A percentile compares a stretch with the other conserved stretches of the same genome.
These are phyloP conservation scores for Chenopodium album DNA, from an alignment of 148 eudicot genomes.

Conservation along the genomic window DNA sequence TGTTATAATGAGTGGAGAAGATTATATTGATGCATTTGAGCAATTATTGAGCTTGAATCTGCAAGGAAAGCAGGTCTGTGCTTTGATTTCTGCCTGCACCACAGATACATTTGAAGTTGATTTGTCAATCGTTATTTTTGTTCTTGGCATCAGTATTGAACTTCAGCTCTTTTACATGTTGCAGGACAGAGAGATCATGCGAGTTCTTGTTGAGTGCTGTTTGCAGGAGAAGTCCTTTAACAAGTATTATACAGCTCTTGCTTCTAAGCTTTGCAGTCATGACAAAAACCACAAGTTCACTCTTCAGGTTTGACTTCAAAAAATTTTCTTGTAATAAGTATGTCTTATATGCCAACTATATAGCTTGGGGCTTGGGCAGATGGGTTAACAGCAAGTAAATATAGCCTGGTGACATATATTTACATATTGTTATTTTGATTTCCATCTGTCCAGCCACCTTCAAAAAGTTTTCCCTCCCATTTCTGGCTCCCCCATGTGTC, in stretches of 20 bases:
- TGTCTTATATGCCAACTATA: too few relatives aligned
- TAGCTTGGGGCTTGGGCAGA: too few relatives aligned
- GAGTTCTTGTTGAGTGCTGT: constrained; percentile 88
- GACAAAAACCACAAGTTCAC: constrained; percentile 90
- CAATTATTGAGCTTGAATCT: constrained; percentile 80
- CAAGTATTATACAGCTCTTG: constrained; percentile 81
- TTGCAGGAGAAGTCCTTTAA: constrained; percentile 87
- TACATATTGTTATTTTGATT: too few relatives aligned
- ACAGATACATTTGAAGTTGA: not conserved
- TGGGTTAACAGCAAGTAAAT: too few relatives aligned
- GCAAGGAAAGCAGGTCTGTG: constrained; percentile 85
- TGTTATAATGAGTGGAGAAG: constrained; percentile 93
- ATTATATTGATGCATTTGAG: constrained; percentile 90
- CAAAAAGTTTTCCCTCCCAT: not conserved
- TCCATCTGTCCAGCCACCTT: not conserved
- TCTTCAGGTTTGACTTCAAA: constrained; percentile 57
- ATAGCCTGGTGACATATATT: too few relatives aligned
- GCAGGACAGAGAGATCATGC: constrained; percentile 95
- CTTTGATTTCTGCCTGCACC: constrained; percentile 1
- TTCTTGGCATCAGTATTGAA: not conserved
- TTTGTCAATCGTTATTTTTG: constrained; percentile 3
- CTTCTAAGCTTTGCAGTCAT: constrained; percentile 77
- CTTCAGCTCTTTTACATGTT: constrained; percentile 7
- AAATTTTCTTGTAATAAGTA: too few relatives aligned
- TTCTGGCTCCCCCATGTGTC: too few relatives aligned